A percentile compares a stretch with the other conserved stretches of the same genome.
Evolutionary conservation across 495 filamentous ascomycete genomes (phyloP).

Genomic region (Lepidopterella palustris): DNA sequence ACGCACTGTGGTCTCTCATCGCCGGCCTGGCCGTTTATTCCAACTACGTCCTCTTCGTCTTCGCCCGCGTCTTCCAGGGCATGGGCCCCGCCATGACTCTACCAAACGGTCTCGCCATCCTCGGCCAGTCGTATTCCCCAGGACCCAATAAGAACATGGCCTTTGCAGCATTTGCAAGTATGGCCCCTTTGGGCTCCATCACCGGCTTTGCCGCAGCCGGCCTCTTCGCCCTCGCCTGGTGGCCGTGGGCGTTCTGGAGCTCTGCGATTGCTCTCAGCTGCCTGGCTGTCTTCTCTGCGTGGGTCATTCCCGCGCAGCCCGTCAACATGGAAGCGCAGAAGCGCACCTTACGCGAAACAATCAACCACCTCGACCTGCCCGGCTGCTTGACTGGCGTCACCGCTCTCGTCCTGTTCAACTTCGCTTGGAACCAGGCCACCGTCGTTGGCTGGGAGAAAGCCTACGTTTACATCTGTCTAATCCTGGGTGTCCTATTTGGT

Average conservation of each 20-base stretch:
- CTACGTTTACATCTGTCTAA: slow-evolving; percentile 42
- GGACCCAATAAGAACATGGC: slow-evolving; percentile 8
- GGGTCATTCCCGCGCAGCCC: slow-evolving; percentile 19
- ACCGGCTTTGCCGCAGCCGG: slow-evolving; percentile 3
- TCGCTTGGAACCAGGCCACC: slow-evolving; percentile 47
- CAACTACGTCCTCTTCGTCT: slow-evolving; percentile 39
- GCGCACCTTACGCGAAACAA: background rate
- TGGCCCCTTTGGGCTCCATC: background rate
- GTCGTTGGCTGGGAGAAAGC: slow-evolving; percentile 40
- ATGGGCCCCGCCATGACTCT: slow-evolving; percentile 46
- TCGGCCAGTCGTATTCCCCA: slow-evolving; percentile 37
- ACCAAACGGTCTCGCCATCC: slow-evolving; percentile 44
- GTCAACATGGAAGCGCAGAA: background rate
- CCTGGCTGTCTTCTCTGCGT: background rate
- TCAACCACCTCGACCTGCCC: background rate
- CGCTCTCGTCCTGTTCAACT: slow-evolving; percentile 39
- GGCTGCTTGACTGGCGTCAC: slow-evolving; percentile 23
- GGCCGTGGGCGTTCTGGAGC: slow-evolving; percentile 12
- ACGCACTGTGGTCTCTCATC: slow-evolving; percentile 9
- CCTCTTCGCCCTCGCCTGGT: slow-evolving; percentile 6
- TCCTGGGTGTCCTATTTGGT: slow-evolving; percentile 40
- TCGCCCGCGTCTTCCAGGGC: slow-evolving; percentile 42
- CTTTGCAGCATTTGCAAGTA: slow-evolving; percentile 7
- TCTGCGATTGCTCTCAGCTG: background rate
- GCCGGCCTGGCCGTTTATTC: slow-evolving; percentile 30